Base-by-base conservation (phyloP, 225 moss, liverwort and hornwort species). In the Pseudisothecium myosuroides region DNA sequence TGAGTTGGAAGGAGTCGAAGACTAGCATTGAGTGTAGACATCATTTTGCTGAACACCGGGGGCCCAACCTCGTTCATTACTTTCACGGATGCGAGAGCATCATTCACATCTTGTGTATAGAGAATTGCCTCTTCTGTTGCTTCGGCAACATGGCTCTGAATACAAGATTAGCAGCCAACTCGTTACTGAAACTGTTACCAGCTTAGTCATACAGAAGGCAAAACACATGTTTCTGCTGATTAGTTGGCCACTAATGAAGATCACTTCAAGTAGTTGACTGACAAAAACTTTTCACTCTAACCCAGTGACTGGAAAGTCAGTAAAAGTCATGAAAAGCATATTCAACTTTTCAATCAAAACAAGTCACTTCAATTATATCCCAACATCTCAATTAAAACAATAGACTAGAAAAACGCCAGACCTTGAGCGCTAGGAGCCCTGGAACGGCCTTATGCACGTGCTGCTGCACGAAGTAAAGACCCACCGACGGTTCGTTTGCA, bases 381-480 rank as follows among this genome's bases (percentile, higher is more conserved):
- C 84, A 36, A 88, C 4, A 54, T 54, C 18, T 41, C 79, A 56
- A 67, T 56, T 72, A 21, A 76, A 88, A 36, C 16, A 19, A 54
- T 29, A 81, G 64, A 68, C 45, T 54, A 36, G 62, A 41, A 89
- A 90, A 67, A 83, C 37, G 26, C 45, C 69, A 62, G 67, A 99
- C 98, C 98, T 97, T 99, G 43, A 99, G 92, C 37, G 91, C 92
- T 74, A 99, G 90, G 80, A 99, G 94, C 27, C 92, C 96, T 43
- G 98, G 98, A 67, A 99, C 96, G 76, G 97, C 98, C 91, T 94
- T 97, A n/a, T 97, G 98, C 79, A 99, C 98, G 93, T 99, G 98
- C 90, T 99, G 97, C 91, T 99, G 98, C 88, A 99, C 98, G 91
- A 99, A 99, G 90, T 96, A 99, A 56, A 99, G 98, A 63, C 97